These are phyloP conservation scores for Aspergillus puulaauensis DNA, from an alignment of 2,329 filamentous ascomycete species.

Conservation along the genomic window DNA sequence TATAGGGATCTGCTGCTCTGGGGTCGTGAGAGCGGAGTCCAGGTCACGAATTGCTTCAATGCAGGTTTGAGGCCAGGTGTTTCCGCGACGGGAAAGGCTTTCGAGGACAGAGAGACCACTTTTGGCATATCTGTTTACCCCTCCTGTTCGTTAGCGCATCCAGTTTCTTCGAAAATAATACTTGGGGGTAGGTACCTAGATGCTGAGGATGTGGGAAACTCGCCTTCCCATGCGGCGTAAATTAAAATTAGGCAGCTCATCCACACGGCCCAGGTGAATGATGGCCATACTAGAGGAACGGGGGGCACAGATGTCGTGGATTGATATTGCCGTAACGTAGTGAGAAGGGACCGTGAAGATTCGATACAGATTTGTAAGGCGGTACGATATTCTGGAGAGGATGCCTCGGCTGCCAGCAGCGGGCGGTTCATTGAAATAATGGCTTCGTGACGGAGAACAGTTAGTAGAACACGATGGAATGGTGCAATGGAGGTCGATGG, in stretches of 20 bases:
- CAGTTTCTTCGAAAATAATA: neutral
- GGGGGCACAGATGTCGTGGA: conserved; percentile 5
- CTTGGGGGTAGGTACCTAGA: conserved; percentile 9
- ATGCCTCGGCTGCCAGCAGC: conserved; percentile 47
- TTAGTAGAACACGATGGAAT: conserved; percentile 45
- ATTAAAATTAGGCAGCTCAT: conserved; percentile 55
- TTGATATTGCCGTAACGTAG: conserved; percentile 35
- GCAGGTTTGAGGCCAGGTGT: conserved; percentile 40
- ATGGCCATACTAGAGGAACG: conserved; percentile 49
- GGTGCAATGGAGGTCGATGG: conserved; percentile 22
- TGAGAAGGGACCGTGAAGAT: conserved; percentile 51
- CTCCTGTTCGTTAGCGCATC: conserved; percentile 22
- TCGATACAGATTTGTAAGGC: conserved; percentile 54
- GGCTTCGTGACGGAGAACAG: conserved; percentile 50
- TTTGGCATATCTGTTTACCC: conserved; percentile 39
- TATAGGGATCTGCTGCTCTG: neutral
- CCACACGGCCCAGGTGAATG: conserved; percentile 55
- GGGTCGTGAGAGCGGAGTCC: conserved; percentile 25
- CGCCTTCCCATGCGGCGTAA: conserved; percentile 50
- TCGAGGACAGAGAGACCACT: conserved; percentile 33
- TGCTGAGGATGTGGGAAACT: conserved; percentile 34
- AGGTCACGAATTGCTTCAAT: conserved; percentile 39
- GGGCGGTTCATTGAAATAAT: conserved; percentile 54
- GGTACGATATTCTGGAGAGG: conserved; percentile 35
- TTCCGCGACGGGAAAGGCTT: conserved; percentile 33